Percentiles rank a stretch among this genome's conserved stretches.
phyloP scores from a whole-genome alignment of 306 rosid genomes.

The Psophocarpus tetragonolobus region DNA sequence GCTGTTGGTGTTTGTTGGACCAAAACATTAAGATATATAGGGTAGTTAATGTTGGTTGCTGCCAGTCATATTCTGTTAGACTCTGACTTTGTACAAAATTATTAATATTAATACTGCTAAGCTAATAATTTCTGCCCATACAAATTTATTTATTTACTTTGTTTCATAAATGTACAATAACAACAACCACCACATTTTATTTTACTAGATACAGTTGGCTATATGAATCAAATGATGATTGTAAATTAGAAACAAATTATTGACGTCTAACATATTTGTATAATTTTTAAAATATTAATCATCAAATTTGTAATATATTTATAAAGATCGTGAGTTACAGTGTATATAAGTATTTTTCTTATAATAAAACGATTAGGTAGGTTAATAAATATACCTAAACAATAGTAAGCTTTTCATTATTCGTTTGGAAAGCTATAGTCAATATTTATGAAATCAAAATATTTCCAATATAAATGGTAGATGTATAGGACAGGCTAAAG shows the following conservation, averaged over 20 bases:
- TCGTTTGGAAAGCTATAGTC: not conserved
- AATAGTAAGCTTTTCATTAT: not conserved
- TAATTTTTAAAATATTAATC: too few relatives aligned
- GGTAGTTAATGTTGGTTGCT: slow-evolving; percentile 30
- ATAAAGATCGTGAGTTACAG: too few relatives aligned
- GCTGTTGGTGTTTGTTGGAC: slow-evolving; percentile 24
- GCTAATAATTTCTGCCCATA: not conserved
- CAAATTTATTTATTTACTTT: not conserved
- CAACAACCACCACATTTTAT: not conserved
- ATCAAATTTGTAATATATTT: too few relatives aligned
- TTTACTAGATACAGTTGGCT: not conserved
- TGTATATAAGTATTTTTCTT: too few relatives aligned
- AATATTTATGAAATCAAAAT: too few relatives aligned
- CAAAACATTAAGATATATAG: not conserved
- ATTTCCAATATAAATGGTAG: not conserved
- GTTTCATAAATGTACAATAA: not conserved
- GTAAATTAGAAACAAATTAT: not conserved
- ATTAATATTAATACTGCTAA: not conserved
- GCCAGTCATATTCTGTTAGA: not conserved
- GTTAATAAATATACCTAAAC: not conserved
- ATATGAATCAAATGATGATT: not conserved
- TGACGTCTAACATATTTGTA: not conserved
- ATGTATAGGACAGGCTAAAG: not conserved
- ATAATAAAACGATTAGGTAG: not conserved
- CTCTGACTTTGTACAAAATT: not conserved